Percentiles rank a stretch among this genome's conserved stretches.
Conservation (phyloP, 352 stramenopile species). For the Pythium volutum region DNA sequence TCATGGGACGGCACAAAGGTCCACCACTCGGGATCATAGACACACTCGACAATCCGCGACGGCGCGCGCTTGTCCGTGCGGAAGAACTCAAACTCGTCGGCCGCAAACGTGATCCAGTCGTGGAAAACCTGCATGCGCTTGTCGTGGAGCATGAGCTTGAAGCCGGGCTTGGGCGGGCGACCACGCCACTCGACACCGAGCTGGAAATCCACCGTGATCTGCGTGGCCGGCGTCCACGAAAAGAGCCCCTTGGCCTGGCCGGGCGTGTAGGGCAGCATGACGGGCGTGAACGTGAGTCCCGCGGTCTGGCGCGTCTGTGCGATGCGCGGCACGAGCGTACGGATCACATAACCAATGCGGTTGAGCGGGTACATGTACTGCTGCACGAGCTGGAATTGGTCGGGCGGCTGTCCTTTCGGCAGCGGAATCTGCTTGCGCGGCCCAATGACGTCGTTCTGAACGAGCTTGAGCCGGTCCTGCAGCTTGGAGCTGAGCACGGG, state of each 20-base stretch:
- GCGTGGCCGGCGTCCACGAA: conserved; percentile 56
- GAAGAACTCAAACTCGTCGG: conserved; percentile 78
- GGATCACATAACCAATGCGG: conserved; percentile 73
- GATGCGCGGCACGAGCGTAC: conserved; percentile 67
- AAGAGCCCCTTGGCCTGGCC: conserved; percentile 76
- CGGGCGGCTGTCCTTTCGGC: conserved; percentile 72
- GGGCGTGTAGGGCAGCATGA: conserved; percentile 74
- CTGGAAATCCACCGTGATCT: conserved; percentile 73
- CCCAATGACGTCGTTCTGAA: conserved; percentile 88
- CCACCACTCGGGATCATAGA: conserved; percentile 77
- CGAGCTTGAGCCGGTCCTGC: conserved; percentile 83
- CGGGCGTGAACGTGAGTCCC: conserved; percentile 74
- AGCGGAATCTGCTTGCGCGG: conserved; percentile 70
- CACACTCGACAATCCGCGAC: conserved; percentile 78
- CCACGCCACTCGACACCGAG: conserved; percentile 79
- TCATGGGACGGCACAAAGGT: conserved; percentile 85
- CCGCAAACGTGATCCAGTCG: conserved; percentile 83
- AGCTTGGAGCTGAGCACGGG: conserved; percentile 84
- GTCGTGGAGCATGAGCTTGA: conserved; percentile 84
- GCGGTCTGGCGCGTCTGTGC: conserved; percentile 75
- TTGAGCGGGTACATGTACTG: conserved; percentile 84
- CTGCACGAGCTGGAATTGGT: conserved; percentile 80
- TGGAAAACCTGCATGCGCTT: conserved; percentile 84
- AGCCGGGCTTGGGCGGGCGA: conserved; percentile 69
- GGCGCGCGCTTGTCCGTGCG: conserved; percentile 80